Evolutionary conservation across 768 basidiomycete genomes (phyloP).

Genomic region (Pilatotrama ljubarskyi): DNA sequence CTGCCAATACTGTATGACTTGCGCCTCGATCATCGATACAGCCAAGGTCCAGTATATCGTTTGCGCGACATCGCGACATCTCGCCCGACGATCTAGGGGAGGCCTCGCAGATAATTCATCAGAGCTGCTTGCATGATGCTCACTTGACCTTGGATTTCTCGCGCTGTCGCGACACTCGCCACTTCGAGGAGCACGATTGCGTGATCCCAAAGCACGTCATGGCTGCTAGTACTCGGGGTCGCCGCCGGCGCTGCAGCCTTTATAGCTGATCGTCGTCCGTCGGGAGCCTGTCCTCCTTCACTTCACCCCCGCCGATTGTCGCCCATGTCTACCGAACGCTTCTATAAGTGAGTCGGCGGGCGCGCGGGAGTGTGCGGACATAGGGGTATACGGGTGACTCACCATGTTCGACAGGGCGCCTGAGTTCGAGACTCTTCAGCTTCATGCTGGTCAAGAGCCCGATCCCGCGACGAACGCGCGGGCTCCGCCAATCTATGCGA

Average conservation of each 20-base stretch:
- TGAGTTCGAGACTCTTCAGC: constrained; percentile 79
- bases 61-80: constrained; percentile 7
- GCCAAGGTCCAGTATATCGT: background rate
- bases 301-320: background rate
- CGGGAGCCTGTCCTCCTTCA: background rate
- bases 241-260: background rate
- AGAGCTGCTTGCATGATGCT: background rate
- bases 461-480: constrained; percentile 71
- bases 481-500: constrained; percentile 76
- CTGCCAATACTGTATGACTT: too few relatives aligned
- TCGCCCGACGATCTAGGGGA: background rate
- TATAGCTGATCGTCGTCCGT: background rate
- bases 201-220: constrained; percentile 17
- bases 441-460: constrained; percentile 72
- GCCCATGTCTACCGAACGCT: constrained; percentile 13
- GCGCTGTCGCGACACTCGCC: constrained; percentile 9
- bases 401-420: constrained; percentile 39
- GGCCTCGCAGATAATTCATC: background rate
- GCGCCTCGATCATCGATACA: too few relatives aligned
- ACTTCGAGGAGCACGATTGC: constrained; percentile 1
- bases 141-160: constrained; percentile 9
- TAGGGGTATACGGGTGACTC: background rate
- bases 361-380: background rate
- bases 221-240: background rate
- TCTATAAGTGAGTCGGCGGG: constrained; percentile 10